Evolutionary conservation across 768 basidiomycete genomes (phyloP).

Genomic region (Calvatia gigantea): DNA sequence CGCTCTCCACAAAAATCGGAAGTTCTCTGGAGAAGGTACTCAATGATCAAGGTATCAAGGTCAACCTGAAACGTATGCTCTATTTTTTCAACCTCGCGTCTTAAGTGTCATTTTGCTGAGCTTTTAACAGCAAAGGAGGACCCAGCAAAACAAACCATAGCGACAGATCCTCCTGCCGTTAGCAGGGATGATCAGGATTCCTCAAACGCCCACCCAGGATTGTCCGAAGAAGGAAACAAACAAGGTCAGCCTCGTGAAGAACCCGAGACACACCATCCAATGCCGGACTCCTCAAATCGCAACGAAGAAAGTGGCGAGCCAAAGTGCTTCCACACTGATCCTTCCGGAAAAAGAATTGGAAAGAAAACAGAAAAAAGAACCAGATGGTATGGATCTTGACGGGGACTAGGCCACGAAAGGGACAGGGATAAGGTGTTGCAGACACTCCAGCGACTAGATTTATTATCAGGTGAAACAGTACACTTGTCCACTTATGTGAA

Average conservation of each 20-base stretch:
- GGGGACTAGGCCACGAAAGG: not conserved
- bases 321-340: not conserved
- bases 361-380: not conserved
- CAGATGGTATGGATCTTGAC: conserved; percentile 9
- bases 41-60: conserved; percentile 4
- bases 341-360: not conserved
- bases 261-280: not conserved
- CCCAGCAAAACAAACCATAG: not conserved
- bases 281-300: not conserved
- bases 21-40: conserved; percentile 11
- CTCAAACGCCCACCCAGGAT: not conserved
- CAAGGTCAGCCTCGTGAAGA: not conserved
- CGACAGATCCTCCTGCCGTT: not conserved
- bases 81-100: too few relatives aligned
- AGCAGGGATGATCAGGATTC: not conserved
- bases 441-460: not conserved
- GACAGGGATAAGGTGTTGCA: not conserved
- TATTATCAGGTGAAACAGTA: too few relatives aligned
- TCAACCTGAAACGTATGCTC: conserved; percentile 7
- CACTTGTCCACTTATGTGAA: too few relatives aligned
- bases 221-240: not conserved
- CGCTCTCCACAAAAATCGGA: conserved; percentile 7
- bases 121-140: not conserved
- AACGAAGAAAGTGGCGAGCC: not conserved
- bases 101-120: not conserved